phyloP scores from a whole-genome alignment of 176 grass and related monocot genomes.

The Elaeis guineensis region DNA sequence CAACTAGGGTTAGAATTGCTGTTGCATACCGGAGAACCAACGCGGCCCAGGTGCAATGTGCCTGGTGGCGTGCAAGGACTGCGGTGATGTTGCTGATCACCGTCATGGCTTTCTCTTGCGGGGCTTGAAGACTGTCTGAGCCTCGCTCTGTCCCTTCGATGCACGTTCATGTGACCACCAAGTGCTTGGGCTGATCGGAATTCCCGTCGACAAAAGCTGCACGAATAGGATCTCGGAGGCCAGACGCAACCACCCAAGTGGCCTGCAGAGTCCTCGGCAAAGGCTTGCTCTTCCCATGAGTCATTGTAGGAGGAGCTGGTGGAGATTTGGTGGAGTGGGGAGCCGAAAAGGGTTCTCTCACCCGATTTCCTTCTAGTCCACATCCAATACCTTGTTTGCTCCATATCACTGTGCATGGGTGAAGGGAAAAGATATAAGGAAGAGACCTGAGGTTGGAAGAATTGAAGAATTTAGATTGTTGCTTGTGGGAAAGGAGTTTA shows the following conservation, averaged over 20 bases:
- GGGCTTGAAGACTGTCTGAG: slow-evolving; percentile 27
- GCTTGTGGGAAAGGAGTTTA: neutral
- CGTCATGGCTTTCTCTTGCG: neutral
- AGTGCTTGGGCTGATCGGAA: slow-evolving; percentile 93
- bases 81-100: neutral
- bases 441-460: neutral
- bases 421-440: neutral
- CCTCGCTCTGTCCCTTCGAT: slow-evolving; percentile 69
- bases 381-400: slow-evolving; percentile 48
- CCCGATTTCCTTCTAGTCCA: slow-evolving; percentile 23
- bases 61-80: slow-evolving; percentile 11
- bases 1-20: slow-evolving; percentile 39
- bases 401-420: slow-evolving; percentile 11
- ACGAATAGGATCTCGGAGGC: slow-evolving; percentile 84
- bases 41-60: slow-evolving; percentile 6
- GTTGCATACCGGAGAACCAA: slow-evolving; percentile 26
- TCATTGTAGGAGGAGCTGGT: slow-evolving; percentile 12
- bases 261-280: slow-evolving; percentile 54
- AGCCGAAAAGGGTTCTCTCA: slow-evolving; percentile 17
- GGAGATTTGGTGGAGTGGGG: neutral
- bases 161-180: slow-evolving; percentile 97
- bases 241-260: slow-evolving; percentile 56
- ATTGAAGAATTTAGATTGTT: neutral
- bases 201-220: slow-evolving; percentile 80
- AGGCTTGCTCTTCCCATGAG: slow-evolving; percentile 87